Conservation (phyloP, 371 early-diverging fungal species). For the Mucor plumbeus region DNA sequence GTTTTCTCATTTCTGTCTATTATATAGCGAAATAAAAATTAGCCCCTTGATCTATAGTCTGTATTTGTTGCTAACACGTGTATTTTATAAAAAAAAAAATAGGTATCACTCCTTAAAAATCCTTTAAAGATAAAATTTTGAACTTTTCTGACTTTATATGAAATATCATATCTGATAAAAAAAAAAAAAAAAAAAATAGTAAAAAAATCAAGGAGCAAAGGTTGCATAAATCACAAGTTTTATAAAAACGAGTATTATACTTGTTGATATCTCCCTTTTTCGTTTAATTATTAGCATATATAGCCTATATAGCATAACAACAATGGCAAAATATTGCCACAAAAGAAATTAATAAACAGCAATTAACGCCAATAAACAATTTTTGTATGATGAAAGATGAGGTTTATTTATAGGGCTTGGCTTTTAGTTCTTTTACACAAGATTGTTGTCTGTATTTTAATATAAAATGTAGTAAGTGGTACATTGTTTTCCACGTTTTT, state of each 20-base stretch:
- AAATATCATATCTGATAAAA: background rate
- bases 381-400: background rate
- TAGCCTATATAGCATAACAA: background rate
- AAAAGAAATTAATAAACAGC: background rate
- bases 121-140: background rate
- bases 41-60: background rate
- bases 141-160: background rate
- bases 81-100: background rate
- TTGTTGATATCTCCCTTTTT: conserved; percentile 2
- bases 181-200: background rate
- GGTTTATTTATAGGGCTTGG: conserved; percentile 8
- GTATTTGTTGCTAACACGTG: background rate
- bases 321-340: background rate
- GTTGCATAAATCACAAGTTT: background rate
- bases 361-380: background rate
- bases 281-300: background rate
- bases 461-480: background rate
- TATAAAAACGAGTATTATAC: background rate
- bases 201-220: background rate
- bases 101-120: conserved; percentile 3
- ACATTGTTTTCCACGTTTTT: conserved; percentile 18
- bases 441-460: conserved; percentile 1
- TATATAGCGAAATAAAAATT: background rate
- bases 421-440: conserved; percentile 3
- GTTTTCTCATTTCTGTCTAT: too few species aligned